Base-by-base conservation (phyloP, 225 moss, liverwort and hornwort species). In the Straminergon stramineum region DNA sequence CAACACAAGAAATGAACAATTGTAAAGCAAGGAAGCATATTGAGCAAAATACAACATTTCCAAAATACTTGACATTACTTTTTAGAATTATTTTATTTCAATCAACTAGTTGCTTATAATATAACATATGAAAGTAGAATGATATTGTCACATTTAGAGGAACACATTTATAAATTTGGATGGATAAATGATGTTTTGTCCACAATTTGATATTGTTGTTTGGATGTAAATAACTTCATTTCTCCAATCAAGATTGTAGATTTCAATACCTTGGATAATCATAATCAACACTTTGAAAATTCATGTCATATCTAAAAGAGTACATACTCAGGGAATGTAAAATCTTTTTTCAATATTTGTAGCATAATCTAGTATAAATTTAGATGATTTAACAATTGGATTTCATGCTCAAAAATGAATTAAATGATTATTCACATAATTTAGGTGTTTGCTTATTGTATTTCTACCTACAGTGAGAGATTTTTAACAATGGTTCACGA, bases 31-130 rank as follows among this genome's bases (percentile, higher is more conserved):
- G 4, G 19, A 20, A 48, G 1, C 7, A 19, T 51, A 75, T 31
- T 19, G 75, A 75, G 2, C 7, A 51, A 75, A 51, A 19, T 51
- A 7, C 1, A 51, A 51, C 4, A 75, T 51, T 32, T 73, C 5
- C 0, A 32, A 13, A 52, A 75, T 11, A 34, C 8, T 32, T 34
- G 21, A 34, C 21, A 52, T 13, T 13, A 21, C 2, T 8, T 34
- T 34, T 13, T 34, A 76, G 4, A 48, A 48, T 19, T 7, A 11
- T 13, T 52, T 41, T 15, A 24, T 73, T 22, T 34, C 14, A 53
- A 13, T 6, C 1, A 21, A 0, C 13, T 34, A 34, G 3, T 53
- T 76, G 3, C 21, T 6, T 55, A 34, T 0, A 3, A 0, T 37
- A 37, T 22, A 15, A 55, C 0, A 23, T 15, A 55, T 23, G 15